phyloP scores from a whole-genome alignment of 75 land plant species.

The Larix kaempferi region DNA sequence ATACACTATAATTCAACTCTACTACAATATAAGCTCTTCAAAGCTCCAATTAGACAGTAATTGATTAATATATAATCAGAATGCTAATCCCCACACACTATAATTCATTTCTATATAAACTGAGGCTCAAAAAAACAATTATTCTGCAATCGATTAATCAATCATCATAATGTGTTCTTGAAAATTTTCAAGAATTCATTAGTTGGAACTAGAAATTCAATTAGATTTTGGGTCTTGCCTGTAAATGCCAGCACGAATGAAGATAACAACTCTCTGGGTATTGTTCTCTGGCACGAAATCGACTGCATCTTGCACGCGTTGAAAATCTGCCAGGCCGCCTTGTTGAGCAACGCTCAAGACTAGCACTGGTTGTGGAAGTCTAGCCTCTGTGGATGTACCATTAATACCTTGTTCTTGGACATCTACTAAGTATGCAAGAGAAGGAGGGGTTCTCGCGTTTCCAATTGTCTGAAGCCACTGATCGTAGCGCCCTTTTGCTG shows the following conservation, averaged over 20 bases:
- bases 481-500: not conserved
- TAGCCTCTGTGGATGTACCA: not conserved
- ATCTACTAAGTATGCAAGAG: not conserved
- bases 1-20: not conserved
- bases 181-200: too few relatives aligned
- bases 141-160: not conserved
- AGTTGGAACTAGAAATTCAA: not conserved
- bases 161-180: not conserved
- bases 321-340: slow-evolving; percentile 15
- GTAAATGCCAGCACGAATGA: slow-evolving; percentile 26
- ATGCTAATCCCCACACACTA: not conserved
- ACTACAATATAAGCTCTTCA: too few relatives aligned
- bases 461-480: not conserved
- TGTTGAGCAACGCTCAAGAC: slow-evolving; percentile 8
- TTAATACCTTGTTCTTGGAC: not conserved
- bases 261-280: slow-evolving; percentile 21
- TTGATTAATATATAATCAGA: not conserved
- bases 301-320: slow-evolving; percentile 32
- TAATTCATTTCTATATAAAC: not conserved
- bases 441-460: not conserved
- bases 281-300: slow-evolving; percentile 32
- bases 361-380: not conserved
- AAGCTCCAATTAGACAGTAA: not conserved
- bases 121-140: not conserved
- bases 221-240: slow-evolving; percentile 2